These are phyloP conservation scores for Dendrocalamus sinicus DNA, from an alignment of 176 grass and related monocot species.

Conservation along the genomic window DNA sequence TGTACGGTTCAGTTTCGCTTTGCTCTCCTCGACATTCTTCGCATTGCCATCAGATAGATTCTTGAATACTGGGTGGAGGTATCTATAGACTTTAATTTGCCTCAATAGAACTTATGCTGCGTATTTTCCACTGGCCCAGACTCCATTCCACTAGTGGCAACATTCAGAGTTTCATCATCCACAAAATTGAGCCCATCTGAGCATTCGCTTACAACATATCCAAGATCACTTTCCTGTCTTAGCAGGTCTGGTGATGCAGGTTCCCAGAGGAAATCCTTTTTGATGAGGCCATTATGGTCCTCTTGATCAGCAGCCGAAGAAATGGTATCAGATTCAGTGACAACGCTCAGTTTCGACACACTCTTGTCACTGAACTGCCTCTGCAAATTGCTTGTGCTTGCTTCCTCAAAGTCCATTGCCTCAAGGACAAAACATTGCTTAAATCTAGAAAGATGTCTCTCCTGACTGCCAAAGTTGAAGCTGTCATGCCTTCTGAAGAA, in stretches of 20 bases:
- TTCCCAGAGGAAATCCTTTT: slow-evolving; percentile 10
- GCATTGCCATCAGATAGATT: neutral
- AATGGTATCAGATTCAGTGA: slow-evolving; percentile 43
- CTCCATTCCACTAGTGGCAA: slow-evolving; percentile 17
- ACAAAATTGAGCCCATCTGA: neutral
- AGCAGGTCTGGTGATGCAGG: slow-evolving; percentile 19
- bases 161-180: slow-evolving; percentile 27
- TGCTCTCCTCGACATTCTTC: neutral
- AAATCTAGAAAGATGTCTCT: slow-evolving; percentile 42
- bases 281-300: slow-evolving; percentile 14
- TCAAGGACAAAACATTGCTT: slow-evolving; percentile 50
- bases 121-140: neutral
- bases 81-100: neutral
- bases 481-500: slow-evolving; percentile 72
- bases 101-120: neutral
- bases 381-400: slow-evolving; percentile 37
- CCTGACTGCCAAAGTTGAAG: slow-evolving; percentile 63
- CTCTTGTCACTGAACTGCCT: slow-evolving; percentile 58
- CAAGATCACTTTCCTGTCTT: slow-evolving; percentile 15
- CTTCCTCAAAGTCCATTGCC: slow-evolving; percentile 22
- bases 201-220: slow-evolving; percentile 27
- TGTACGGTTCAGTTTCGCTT: neutral
- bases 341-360: slow-evolving; percentile 48
- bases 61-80: neutral
- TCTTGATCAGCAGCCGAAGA: slow-evolving; percentile 45